Base-by-base conservation (phyloP, 352 stramenopile genomes). In the Globisporangium orthogonon region DNA sequence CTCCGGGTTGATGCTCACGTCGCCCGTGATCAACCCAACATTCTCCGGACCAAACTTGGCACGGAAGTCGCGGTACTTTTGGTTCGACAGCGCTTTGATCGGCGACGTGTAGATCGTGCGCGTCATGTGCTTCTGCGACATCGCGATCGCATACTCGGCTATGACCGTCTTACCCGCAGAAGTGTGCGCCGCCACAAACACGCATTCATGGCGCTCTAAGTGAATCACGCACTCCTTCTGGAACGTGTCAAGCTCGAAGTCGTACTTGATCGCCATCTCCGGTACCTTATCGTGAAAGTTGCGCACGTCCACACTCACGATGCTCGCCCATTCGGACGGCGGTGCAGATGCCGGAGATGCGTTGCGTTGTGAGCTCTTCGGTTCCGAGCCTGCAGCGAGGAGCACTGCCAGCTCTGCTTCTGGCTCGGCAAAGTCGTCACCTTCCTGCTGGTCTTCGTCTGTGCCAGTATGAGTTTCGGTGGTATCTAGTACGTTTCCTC, bases 21-120 rank as follows among this genome's bases (percentile, higher is more conserved):
- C 97, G 18, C 96, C 97, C 7, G 97, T 99, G 67, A 99, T 98
- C 7, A 99, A 63, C 3, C 97, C 97, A 35, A 99, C 95, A 70
- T 98, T 91, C 29, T 98, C 87, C 2, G 78, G 67, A 1, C 89
- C 91, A 67, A 97, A 98, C 56, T 95, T 93, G 31, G 84, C 76
- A 39, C 90, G 92, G 65, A 99, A 98, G 63, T 99, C 97, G 40
- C 96, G 84, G 73, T 98, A 99, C 78, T 99, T 99, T 71, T 99
- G 97, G 70, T 99, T 99, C 17, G 84, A 97, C 39, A 99, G 71
- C 40, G 96, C 96, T 68, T 99, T 99, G 63, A 99, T 99, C 0
- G 97, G 97, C 39, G 91, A 98, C 28, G 97, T 99, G 76, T 99
- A 99, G 55, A 99, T 97, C 35, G 83, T 95, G 44, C 95, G 78